phyloP scores from a whole-genome alignment of 2,329 filamentous ascomycete species.

The Hypoxylon sp. region DNA sequence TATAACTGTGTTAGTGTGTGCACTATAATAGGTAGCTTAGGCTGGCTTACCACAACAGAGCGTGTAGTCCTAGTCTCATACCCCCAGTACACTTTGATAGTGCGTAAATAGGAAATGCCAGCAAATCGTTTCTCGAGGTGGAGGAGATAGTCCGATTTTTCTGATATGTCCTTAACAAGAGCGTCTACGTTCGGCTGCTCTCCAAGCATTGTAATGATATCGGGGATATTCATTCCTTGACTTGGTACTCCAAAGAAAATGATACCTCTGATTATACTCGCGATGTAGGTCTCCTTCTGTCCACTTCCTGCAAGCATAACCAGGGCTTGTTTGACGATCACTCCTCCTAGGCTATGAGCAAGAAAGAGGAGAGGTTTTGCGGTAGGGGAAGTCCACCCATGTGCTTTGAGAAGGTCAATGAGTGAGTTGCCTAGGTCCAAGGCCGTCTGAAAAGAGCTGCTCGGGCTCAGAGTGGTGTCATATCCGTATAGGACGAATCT shows the following conservation, averaged over 20 bases:
- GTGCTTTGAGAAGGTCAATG: not conserved
- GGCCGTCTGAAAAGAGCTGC: constrained; percentile 1
- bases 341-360: constrained; percentile 11
- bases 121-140: not conserved
- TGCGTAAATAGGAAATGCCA: constrained; percentile 6
- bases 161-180: constrained; percentile 1
- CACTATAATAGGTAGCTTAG: no score
- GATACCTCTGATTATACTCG: not conserved
- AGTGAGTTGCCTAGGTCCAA: constrained; percentile 1
- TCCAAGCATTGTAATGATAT: not conserved
- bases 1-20: not conserved
- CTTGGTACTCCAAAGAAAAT: constrained; percentile 13
- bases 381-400: not conserved
- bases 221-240: constrained; percentile 10
- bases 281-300: not conserved
- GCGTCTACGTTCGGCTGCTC: constrained; percentile 1
- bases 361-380: constrained; percentile 12
- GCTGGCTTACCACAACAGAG: not conserved
- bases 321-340: constrained; percentile 3
- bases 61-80: constrained; percentile 11
- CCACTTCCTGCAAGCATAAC: constrained; percentile 6
- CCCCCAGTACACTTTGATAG: constrained; percentile 8
- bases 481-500: constrained; percentile 14
- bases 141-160: not conserved
- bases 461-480: constrained; percentile 2